These are phyloP conservation scores for Auricularia sp. DNA, from an alignment of 768 basidiomycete species.

Conservation along the genomic window DNA sequence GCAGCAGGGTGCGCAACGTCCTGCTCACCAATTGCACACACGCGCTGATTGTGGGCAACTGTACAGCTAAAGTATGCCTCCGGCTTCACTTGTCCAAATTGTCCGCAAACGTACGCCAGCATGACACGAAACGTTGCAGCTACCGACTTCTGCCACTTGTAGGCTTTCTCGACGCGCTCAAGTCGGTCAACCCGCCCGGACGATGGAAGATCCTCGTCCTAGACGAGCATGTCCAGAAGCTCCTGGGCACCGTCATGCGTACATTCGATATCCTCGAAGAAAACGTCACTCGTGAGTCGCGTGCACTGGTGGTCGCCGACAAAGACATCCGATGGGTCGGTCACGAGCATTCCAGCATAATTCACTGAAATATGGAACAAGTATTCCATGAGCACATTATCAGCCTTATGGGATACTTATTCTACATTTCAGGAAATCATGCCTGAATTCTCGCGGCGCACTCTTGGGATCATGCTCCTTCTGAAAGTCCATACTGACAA, in stretches of 20 bases:
- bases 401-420: neutral
- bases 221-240: conserved; percentile 80
- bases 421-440: neutral
- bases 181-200: conserved; percentile 75
- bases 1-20: no score
- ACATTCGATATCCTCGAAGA: conserved; percentile 91
- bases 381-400: no score
- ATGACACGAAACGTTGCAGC: neutral
- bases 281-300: conserved; percentile 85
- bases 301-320: neutral
- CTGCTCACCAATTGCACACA: no score
- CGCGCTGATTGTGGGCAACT: no score
- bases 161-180: conserved; percentile 85
- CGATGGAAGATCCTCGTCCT: conserved; percentile 98
- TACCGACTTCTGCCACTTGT: neutral
- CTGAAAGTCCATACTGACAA: no score
- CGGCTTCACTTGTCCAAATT: conserved; percentile 11
- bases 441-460: no score
- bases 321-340: no score
- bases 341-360: no score
- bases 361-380: no score
- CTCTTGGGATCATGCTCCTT: no score
- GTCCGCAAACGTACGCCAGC: conserved; percentile 9
- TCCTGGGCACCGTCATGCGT: conserved; percentile 79
- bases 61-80: neutral